Evolutionary conservation across 2,329 filamentous ascomycete species (phyloP).

Genomic region (Penicillium sumatraense): DNA sequence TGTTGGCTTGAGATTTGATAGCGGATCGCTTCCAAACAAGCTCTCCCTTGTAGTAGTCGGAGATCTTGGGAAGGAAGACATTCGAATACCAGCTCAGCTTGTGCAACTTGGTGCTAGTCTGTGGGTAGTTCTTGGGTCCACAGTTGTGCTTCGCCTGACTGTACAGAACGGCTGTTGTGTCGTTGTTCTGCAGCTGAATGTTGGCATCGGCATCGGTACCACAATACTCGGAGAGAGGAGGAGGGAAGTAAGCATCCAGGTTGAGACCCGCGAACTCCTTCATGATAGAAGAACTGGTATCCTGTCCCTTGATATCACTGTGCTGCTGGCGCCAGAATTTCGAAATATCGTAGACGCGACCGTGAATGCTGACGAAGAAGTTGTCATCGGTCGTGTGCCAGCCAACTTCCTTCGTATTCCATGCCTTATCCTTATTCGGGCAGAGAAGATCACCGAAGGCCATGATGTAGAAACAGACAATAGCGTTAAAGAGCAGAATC

Average conservation of each 20-base stretch:
- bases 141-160: constrained; percentile 69
- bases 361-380: constrained; percentile 85
- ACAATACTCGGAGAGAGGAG: constrained; percentile 77
- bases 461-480: constrained; percentile 91
- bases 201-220: constrained; percentile 65
- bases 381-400: constrained; percentile 74
- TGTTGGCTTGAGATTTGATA: constrained; percentile 68
- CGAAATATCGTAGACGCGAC: constrained; percentile 87
- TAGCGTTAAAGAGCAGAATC: constrained; percentile 79
- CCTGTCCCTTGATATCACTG: constrained; percentile 67
- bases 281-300: constrained; percentile 70
- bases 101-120: constrained; percentile 63
- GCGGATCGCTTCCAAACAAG: constrained; percentile 70
- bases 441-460: constrained; percentile 83
- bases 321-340: constrained; percentile 87
- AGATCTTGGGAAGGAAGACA: constrained; percentile 76
- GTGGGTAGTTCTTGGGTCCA: constrained; percentile 62
- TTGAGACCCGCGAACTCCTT: constrained; percentile 75
- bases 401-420: constrained; percentile 71
- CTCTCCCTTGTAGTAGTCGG: constrained; percentile 84
- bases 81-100: constrained; percentile 76
- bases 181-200: constrained; percentile 55
- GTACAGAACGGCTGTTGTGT: constrained; percentile 67
- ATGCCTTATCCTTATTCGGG: constrained; percentile 89
- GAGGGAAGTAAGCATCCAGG: constrained; percentile 82